phyloP scores from a whole-genome alignment of 805 yeast species.

The Ogataea allantospora region DNA sequence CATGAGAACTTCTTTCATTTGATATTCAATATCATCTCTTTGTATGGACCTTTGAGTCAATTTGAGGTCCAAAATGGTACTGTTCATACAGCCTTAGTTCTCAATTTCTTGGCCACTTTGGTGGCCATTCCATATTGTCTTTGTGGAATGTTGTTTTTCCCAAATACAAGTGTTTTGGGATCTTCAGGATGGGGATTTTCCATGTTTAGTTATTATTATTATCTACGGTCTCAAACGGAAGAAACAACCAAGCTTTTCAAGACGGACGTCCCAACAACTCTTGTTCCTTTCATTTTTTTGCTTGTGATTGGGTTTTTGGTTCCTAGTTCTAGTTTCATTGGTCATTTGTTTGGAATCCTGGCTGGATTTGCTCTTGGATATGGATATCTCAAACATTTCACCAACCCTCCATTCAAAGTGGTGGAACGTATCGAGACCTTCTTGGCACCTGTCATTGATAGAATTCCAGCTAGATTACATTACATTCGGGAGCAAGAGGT shows the following conservation, averaged over 20 bases:
- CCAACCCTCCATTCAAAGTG: conserved; percentile 63
- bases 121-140: conserved; percentile 65
- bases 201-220: conserved; percentile 60
- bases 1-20: conserved; percentile 66
- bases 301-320: conserved; percentile 48
- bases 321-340: conserved; percentile 70
- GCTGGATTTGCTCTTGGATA: conserved; percentile 64
- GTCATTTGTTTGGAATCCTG: conserved; percentile 66
- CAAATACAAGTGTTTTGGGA: conserved; percentile 57
- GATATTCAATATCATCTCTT: conserved; percentile 52
- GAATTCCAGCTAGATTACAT: conserved; percentile 50
- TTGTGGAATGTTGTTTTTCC: conserved; percentile 49
- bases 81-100: conserved; percentile 76
- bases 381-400: conserved; percentile 55
- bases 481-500: conserved; percentile 65
- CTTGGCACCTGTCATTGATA: conserved; percentile 46
- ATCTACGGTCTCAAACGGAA: conserved; percentile 27
- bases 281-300: conserved; percentile 55
- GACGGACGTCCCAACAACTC: conserved; percentile 54
- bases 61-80: conserved; percentile 81
- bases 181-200: conserved; percentile 75
- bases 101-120: conserved; percentile 67
- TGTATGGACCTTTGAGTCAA: conserved; percentile 57
- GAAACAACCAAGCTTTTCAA: conserved; percentile 15
- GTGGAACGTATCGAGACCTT: conserved; percentile 64